Conservation (phyloP, 2,329 filamentous ascomycete genomes). For the Diaporthe destruens region DNA sequence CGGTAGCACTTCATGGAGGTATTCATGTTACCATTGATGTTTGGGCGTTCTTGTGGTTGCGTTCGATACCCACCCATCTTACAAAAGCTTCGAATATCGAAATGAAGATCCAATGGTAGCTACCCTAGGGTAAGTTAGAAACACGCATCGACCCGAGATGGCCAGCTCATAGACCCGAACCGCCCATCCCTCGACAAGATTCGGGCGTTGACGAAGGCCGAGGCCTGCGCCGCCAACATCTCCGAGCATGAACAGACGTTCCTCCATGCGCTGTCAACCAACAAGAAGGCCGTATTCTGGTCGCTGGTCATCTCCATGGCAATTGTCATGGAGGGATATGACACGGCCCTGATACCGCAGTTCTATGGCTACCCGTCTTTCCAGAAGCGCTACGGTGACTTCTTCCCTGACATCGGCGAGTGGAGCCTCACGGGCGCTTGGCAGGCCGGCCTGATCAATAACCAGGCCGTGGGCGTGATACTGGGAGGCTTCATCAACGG, state of each 20-base stretch:
- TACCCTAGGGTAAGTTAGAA: background rate
- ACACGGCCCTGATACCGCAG: slow-evolving; percentile 51
- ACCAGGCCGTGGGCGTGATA: slow-evolving; percentile 52
- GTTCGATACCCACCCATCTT: background rate
- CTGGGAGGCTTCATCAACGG: slow-evolving; percentile 58
- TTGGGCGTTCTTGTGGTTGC: background rate
- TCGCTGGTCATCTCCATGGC: slow-evolving; percentile 42
- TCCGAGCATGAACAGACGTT: slow-evolving; percentile 35
- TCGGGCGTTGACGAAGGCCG: slow-evolving; percentile 24
- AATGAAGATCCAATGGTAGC: background rate
- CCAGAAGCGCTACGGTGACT: slow-evolving; percentile 48
- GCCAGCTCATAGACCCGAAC: slow-evolving; percentile 2
- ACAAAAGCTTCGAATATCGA: background rate
- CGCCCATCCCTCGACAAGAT: slow-evolving; percentile 31
- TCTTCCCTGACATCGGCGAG: slow-evolving; percentile 46
- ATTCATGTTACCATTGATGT: background rate
- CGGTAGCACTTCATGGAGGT: too few relatives aligned
- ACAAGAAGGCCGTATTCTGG: slow-evolving; percentile 40
- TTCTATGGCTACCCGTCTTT: slow-evolving; percentile 51
- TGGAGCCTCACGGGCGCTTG: slow-evolving; percentile 53
- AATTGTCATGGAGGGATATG: slow-evolving; percentile 47
- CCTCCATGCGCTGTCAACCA: background rate
- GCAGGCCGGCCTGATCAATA: slow-evolving; percentile 51
- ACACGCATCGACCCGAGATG: background rate
- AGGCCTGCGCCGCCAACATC: slow-evolving; percentile 33